A percentile compares a stretch with the other conserved stretches of the same genome.
Conservation (phyloP, 768 basidiomycete genomes). For the Cystobasidium tubakii region DNA sequence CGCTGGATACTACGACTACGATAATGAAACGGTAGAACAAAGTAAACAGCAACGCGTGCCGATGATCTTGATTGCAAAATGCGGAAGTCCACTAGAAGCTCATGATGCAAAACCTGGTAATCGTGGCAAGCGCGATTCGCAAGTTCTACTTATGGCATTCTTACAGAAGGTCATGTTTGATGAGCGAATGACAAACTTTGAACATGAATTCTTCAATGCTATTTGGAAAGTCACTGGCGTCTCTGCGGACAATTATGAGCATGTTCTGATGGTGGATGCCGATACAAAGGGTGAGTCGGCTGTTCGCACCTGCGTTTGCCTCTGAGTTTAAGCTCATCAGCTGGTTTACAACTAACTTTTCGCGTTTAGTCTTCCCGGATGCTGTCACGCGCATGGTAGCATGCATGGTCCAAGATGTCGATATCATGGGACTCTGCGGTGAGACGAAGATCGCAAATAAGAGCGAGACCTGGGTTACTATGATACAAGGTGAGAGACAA, state of each 20-base stretch:
- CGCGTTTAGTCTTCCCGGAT: conserved; percentile 98
- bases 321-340: too few relatives aligned
- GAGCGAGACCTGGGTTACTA: conserved; percentile 94
- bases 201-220: conserved; percentile 99
- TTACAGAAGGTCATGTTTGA: conserved; percentile 99
- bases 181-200: conserved; percentile 98
- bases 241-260: conserved; percentile 89
- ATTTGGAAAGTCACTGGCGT: conserved; percentile 93
- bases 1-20: conserved; percentile 94
- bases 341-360: too few relatives aligned
- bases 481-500: conserved; percentile 98
- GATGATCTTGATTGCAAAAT: conserved; percentile 89
- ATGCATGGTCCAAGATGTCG: conserved; percentile 92
- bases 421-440: conserved; percentile 98
- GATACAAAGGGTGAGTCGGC: conserved; percentile 40
- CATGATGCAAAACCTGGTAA: conserved; percentile 91
- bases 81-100: conserved; percentile 84
- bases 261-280: conserved; percentile 65
- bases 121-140: conserved; percentile 95
- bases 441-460: conserved; percentile 99
- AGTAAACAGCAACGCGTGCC: conserved; percentile 96
- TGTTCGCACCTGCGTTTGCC: not conserved
- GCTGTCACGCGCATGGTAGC: conserved; percentile 91
- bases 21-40: conserved; percentile 76
- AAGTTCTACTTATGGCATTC: conserved; percentile 95